phyloP scores from a whole-genome alignment of 1,284 basidiomycete species.

The Cystobasidium pallidum region DNA sequence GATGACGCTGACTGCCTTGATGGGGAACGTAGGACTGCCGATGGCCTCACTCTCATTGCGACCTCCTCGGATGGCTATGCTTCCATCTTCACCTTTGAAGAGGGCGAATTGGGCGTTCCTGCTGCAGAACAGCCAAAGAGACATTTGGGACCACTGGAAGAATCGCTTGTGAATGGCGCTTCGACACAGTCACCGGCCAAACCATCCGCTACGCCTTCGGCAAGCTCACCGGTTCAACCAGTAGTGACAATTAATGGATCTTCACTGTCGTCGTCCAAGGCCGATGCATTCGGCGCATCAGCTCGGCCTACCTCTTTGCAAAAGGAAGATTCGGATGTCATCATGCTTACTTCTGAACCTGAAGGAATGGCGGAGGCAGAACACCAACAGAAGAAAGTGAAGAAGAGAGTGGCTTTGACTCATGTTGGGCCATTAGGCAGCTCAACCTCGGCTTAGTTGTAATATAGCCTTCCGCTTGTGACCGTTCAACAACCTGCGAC shows the following conservation, averaged over 20 bases:
- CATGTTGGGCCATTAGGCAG: conserved; percentile 42
- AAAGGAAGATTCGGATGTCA: conserved; percentile 22
- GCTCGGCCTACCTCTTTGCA: not conserved
- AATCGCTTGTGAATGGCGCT: conserved; percentile 14
- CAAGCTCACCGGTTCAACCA: conserved; percentile 1
- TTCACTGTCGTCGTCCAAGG: not conserved
- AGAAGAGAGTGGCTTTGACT: conserved; percentile 42
- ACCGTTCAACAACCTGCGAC: too few relatives aligned
- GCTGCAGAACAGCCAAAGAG: conserved; percentile 38
- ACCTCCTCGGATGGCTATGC: conserved; percentile 96
- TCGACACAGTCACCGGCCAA: conserved; percentile 9
- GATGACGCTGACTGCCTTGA: not conserved
- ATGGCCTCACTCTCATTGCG: conserved; percentile 89
- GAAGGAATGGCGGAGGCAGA: conserved; percentile 18
- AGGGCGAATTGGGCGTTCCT: conserved; percentile 82
- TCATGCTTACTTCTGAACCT: conserved; percentile 7
- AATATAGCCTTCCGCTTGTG: too few relatives aligned
- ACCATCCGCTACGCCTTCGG: not conserved
- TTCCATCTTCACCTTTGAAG: conserved; percentile 75
- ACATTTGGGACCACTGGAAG: conserved; percentile 20
- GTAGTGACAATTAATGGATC: not conserved
- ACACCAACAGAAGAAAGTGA: conserved; percentile 43
- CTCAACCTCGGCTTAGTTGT: not conserved
- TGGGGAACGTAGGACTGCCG: conserved; percentile 73
- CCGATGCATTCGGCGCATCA: not conserved